These are phyloP conservation scores for Epicoccum nigrum DNA, from an alignment of 2,329 filamentous ascomycete genomes.

Conservation along the genomic window DNA sequence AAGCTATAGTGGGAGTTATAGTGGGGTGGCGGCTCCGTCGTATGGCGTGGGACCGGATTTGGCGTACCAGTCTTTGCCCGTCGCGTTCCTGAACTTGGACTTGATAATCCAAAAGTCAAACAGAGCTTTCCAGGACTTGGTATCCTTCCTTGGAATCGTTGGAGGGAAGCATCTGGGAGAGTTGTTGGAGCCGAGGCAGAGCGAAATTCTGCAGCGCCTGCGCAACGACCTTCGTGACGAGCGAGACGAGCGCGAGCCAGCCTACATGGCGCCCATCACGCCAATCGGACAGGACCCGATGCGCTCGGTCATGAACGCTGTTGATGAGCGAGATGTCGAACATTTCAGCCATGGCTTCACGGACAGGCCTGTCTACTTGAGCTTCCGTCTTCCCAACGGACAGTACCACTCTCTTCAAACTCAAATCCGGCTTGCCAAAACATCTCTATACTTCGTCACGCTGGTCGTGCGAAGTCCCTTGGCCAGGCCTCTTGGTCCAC, in stretches of 20 bases:
- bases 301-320: slow-evolving; percentile 46
- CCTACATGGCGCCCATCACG: slow-evolving; percentile 58
- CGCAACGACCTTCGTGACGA: slow-evolving; percentile 55
- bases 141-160: slow-evolving; percentile 47
- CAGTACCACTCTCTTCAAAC: slow-evolving; percentile 45
- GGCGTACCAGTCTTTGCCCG: slow-evolving; percentile 38
- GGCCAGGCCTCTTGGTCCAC: slow-evolving; percentile 31
- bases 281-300: slow-evolving; percentile 52
- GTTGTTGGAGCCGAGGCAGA: slow-evolving; percentile 51
- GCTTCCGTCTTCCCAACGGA: slow-evolving; percentile 44
- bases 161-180: slow-evolving; percentile 51
- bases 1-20: slow-evolving; percentile 30
- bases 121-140: slow-evolving; percentile 51
- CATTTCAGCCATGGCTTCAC: slow-evolving; percentile 52
- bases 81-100: slow-evolving; percentile 56
- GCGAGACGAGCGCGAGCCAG: slow-evolving; percentile 54
- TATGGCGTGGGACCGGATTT: slow-evolving; percentile 34
- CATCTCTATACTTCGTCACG: slow-evolving; percentile 54
- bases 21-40: slow-evolving; percentile 21
- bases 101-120: slow-evolving; percentile 56
- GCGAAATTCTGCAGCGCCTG: slow-evolving; percentile 52
- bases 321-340: slow-evolving; percentile 53
- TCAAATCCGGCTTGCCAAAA: slow-evolving; percentile 50
- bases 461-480: slow-evolving; percentile 45
- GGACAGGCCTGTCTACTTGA: slow-evolving; percentile 50